Evolutionary conservation across 768 basidiomycete species (phyloP), one percentile per base, ranked within the genome.

Genomic region (Dentipellis sp.): DNA sequence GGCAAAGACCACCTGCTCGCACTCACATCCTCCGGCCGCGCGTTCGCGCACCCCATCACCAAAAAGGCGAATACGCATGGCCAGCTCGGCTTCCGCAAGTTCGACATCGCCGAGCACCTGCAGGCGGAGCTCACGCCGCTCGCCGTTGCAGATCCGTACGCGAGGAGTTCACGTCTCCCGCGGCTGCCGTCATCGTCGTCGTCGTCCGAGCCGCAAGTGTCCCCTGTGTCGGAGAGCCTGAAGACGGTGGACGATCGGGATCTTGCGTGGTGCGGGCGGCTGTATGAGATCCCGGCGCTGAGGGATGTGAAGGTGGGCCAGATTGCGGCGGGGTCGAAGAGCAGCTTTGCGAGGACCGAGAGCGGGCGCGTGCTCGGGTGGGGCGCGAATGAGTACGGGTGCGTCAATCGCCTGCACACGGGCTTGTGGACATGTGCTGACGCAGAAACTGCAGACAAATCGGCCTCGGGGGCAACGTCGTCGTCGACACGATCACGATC

Each of bases 371-470:
- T 94, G 10, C 77, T 97, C 17, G 91, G 84, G 0, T 95, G 89
- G 82, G 94, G 94, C 47, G 90, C 90, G 1, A 95, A 97, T 66
- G 84, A 89, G 60, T 86, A 78, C 62, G 92, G 92, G 87, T 87
- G 61, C 52, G 78, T 58, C 8, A 29, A 29, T 6, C 3, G 29
- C 29, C 3, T 3, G 29, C 6, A 29, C 6, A 6, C 29, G 29
- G 29, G 6, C 22, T 22, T 46, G 54, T 52, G 54, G 35, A 35
- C 40, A n/a, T 39, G 17, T 12, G 29, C 56, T 40, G 17, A 23
- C 38, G 22, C 16, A 29, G 36, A 40, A 19, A 45, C 49, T 50
- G 17, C 62, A 89, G 91, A 23, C 93, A 97, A 71, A 77, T 94
- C 48, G 93, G 91, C 42, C 71, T 92, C 22, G 91, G 89, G 14